A percentile compares a stretch with the other conserved stretches of the same genome.
These are phyloP conservation scores for Solanum piurae DNA, from an alignment of 257 asterid species.

Conservation along the genomic window DNA sequence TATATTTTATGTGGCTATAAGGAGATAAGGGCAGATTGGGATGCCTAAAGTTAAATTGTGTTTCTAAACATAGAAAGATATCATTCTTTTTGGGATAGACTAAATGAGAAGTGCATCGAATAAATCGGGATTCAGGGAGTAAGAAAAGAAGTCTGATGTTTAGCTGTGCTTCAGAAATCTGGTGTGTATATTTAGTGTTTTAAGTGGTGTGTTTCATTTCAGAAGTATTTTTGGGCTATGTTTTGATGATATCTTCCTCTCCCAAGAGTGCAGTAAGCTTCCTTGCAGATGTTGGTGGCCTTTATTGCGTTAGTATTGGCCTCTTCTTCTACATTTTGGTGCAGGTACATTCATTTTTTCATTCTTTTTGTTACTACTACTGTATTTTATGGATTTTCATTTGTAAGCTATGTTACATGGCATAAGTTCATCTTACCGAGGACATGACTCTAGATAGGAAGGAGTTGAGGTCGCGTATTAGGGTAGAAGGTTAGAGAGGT, in stretches of 20 bases:
- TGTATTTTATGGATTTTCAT: background rate
- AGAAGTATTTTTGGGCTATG: conserved; percentile 2
- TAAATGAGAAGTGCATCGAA: background rate
- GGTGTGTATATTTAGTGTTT: background rate
- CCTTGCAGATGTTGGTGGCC: conserved; percentile 98
- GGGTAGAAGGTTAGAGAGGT: background rate
- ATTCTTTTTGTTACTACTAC: conserved; percentile 3
- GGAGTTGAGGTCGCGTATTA: background rate
- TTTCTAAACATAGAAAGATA: background rate
- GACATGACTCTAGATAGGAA: background rate
- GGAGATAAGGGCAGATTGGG: background rate
- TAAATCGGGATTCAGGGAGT: background rate
- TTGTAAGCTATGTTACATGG: background rate
- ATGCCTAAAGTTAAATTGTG: background rate
- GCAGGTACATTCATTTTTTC: conserved; percentile 53
- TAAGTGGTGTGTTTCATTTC: background rate
- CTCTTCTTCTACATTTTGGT: conserved; percentile 77
- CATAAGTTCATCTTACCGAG: background rate
- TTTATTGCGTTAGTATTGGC: conserved; percentile 77
- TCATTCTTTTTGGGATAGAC: background rate
- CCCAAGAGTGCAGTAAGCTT: conserved; percentile 89
- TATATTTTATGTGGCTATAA: background rate
- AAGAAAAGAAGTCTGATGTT: background rate
- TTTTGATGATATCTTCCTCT: conserved; percentile 27
- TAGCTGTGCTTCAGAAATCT: background rate